phyloP scores from a whole-genome alignment of 148 eudicot species.

The Rhododendron williamsianum region DNA sequence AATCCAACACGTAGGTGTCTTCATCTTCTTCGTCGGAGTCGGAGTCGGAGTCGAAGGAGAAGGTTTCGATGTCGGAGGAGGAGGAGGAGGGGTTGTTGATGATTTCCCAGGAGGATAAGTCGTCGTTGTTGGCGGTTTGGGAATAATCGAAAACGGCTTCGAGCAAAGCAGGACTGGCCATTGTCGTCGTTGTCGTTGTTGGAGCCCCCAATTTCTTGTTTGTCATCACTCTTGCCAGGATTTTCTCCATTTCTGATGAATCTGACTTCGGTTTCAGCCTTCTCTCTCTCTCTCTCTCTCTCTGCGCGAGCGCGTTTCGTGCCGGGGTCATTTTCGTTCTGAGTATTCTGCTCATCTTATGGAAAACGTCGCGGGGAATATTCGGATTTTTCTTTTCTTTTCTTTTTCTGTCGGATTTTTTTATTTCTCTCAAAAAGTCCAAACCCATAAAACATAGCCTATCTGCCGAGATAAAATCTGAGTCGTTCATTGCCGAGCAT shows the following conservation, averaged over 20 bases:
- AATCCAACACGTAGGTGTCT: background rate
- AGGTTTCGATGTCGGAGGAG: constrained; percentile 11
- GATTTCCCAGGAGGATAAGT: constrained; percentile 44
- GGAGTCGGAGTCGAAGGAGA: constrained; percentile 20
- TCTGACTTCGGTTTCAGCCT: background rate
- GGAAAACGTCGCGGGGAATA: background rate
- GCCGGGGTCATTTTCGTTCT: background rate
- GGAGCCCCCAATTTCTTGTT: background rate
- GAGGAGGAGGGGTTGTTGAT: constrained; percentile 28
- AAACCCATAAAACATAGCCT: no score
- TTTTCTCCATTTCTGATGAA: constrained; percentile 12
- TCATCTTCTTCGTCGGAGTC: constrained; percentile 25
- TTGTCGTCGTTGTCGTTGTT: background rate
- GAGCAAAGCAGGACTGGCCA: background rate
- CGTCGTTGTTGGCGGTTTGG: constrained; percentile 7
- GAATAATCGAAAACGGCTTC: background rate
- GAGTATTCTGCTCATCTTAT: background rate
- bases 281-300: background rate
- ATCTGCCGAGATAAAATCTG: no score
- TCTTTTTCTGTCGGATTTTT: no score
- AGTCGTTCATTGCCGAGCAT: no score
- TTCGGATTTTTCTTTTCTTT: background rate
- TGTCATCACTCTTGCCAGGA: background rate
- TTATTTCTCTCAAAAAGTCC: no score
- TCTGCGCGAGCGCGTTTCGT: background rate